Evolutionary conservation across 441 rosid species (phyloP).

Genomic region (Gossypium davidsonii): DNA sequence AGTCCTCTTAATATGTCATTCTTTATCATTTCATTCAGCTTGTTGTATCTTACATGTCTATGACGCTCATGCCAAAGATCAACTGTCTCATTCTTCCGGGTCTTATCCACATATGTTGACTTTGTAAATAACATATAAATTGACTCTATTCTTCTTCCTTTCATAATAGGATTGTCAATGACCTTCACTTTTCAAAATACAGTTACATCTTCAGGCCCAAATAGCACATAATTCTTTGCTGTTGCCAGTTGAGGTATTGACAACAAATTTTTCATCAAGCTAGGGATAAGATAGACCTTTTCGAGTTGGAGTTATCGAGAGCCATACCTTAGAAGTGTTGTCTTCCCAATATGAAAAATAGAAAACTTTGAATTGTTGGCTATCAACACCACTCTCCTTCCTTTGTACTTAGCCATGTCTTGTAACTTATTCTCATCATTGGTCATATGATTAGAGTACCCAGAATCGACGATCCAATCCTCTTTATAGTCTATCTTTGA

Average conservation of each 20-base stretch:
- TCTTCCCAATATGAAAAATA: background rate
- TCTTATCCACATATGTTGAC: background rate
- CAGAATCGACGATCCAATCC: background rate
- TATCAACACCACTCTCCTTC: background rate
- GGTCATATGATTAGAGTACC: background rate
- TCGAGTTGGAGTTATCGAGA: background rate
- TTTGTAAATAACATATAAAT: background rate
- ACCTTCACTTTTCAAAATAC: too few relatives aligned
- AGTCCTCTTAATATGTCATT: background rate
- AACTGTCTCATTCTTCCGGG: background rate
- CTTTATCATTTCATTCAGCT: background rate
- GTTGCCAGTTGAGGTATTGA: background rate
- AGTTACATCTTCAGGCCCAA: background rate
- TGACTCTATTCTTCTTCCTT: too few relatives aligned
- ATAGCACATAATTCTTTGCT: background rate
- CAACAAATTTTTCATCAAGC: background rate
- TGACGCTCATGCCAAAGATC: background rate
- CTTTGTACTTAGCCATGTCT: background rate
- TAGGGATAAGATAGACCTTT: background rate
- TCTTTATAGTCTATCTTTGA: too few relatives aligned
- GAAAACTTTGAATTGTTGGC: background rate
- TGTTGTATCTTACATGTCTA: background rate
- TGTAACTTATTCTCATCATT: too few relatives aligned
- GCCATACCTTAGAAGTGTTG: background rate
- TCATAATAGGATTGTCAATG: too few relatives aligned